Evolutionary conservation across 2,329 filamentous ascomycete genomes (phyloP), one percentile per base, ranked within the genome.

Genomic region (Ceratocystis variospora): DNA sequence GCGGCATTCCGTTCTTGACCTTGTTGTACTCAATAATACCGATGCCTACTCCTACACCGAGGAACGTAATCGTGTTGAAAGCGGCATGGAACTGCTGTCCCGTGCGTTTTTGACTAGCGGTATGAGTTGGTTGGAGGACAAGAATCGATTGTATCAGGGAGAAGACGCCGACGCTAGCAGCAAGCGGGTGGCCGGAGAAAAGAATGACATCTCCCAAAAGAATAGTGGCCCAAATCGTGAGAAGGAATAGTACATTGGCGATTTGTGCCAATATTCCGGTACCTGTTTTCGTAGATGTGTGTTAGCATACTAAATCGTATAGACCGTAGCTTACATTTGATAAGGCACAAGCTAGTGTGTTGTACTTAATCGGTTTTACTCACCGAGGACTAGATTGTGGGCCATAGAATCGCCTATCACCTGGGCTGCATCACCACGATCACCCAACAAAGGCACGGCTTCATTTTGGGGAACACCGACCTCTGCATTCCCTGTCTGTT

Each of bases 151-250:
- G 87, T 19, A 88, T 82, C 71, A 94, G 80, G 67, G 90, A 80
- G 69, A 96, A 80, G 67, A 96, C 75, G 62, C 85, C 91, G 67
- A 87, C 70, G 10, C 78, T 80, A 76, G 83, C 80, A 67, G 86
- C 79, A 73, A 96, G 85, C 6, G 93, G 93, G 75, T 97, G 93
- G 7, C 87, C 85, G 19, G 90, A 91, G 81, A 97, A 96, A 71
- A 96, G 84, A 48, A 89, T 88, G 69, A 95, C 73, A 37, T 78
- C 75, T 66, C 86, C 80, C 53, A 84, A 82, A 73, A 96, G 84
- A 70, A 96, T 83, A 66, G 83, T 83, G 59, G 84, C 83, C 90
- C 90, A 96, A 70, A 96, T 80, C 66, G 93, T 83, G 45, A 84
- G 83, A 62, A 85, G 79, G 69, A 96, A 83, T 69, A 96, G 83